A percentile compares a stretch with the other conserved stretches of the same genome.
These are phyloP conservation scores for Elsinoe necatrix DNA, from an alignment of 2,329 filamentous ascomycete species.

Conservation along the genomic window DNA sequence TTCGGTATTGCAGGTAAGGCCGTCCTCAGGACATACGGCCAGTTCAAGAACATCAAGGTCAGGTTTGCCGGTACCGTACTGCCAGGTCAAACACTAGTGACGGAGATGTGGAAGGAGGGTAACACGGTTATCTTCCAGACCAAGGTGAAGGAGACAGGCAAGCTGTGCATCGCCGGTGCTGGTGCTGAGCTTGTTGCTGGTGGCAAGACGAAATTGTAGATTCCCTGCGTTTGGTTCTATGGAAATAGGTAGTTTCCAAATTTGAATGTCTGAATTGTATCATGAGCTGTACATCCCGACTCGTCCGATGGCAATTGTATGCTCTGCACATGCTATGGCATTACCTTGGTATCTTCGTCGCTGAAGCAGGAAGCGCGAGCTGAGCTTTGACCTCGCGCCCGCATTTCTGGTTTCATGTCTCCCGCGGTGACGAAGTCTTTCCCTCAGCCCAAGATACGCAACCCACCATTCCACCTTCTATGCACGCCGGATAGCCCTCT, in stretches of 20 bases:
- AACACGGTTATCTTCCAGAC: constrained; percentile 74
- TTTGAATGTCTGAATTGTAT: background rate
- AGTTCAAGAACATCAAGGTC: constrained; percentile 86
- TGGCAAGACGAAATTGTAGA: constrained; percentile 43
- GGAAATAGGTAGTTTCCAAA: constrained; percentile 4
- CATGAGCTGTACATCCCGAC: too few relatives aligned
- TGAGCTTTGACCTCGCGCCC: constrained; percentile 10
- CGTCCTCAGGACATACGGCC: constrained; percentile 72
- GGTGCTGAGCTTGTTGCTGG: constrained; percentile 62
- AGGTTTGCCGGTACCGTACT: constrained; percentile 78
- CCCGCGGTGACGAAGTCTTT: constrained; percentile 13
- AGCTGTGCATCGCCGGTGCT: constrained; percentile 72
- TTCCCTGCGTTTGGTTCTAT: constrained; percentile 3
- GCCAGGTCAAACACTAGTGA: constrained; percentile 80
- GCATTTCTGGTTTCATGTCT: constrained; percentile 4
- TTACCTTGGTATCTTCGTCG: background rate
- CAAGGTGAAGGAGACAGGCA: constrained; percentile 87
- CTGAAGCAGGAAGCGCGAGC: background rate
- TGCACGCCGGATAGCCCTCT: background rate
- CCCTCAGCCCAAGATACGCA: background rate
- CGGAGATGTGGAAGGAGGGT: constrained; percentile 90
- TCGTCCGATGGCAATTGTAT: background rate
- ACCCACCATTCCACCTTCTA: background rate
- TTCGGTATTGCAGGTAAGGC: constrained; percentile 90
- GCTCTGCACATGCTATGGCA: background rate